Evolutionary conservation across 2,329 filamentous ascomycete genomes (phyloP), one percentile per base, ranked within the genome.

Genomic region (Daldinia sp.): DNA sequence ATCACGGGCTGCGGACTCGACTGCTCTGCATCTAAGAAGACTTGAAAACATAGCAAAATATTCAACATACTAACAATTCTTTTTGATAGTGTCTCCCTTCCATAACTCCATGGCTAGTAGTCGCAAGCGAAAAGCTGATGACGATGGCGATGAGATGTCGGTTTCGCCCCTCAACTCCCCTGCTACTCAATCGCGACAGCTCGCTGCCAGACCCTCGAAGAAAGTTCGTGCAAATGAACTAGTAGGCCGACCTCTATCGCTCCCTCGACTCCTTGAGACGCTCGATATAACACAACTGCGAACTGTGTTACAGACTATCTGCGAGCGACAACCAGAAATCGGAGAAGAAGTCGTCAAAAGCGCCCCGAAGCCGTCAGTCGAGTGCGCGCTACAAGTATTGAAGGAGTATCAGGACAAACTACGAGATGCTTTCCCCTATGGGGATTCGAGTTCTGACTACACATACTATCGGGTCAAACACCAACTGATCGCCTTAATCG

Each of bases 391-490:
- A 21, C 85, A 90, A 43, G 92, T 98, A 7, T 82, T 99, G 58
- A 83, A 85, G 68, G 90, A 90, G 64, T 99, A 99, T 77, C 90
- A 96, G 75, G 83, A 88, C 9, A 86, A 86, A 58, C 83, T 99
- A 63, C 90, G 89, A 73, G 86, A 87, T 19, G 89, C 94, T 1
- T 93, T 96, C 70, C 95, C 95, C 0, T 92, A 96, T 71, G 92
- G 93, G 73, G 90, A 93, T 70, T 86, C 90, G 10, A 92, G 88
- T 61, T 93, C 93, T 39, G 94, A 98, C 76, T 98, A 98, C 79
- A 90, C 93, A 51, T 99, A 97, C 77, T 96, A 97, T 75, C 88
- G 95, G 71, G 92, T 98, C 56, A 92, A 90, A 70, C 90, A 94
- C 68, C 87, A 90, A 34, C 83, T 98, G 15, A 81, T 88, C 23